A percentile compares a stretch with the other conserved stretches of the same genome.
These are phyloP conservation scores for Litsea cubeba DNA, from an alignment of 164 flowering plant species.

Conservation along the genomic window DNA sequence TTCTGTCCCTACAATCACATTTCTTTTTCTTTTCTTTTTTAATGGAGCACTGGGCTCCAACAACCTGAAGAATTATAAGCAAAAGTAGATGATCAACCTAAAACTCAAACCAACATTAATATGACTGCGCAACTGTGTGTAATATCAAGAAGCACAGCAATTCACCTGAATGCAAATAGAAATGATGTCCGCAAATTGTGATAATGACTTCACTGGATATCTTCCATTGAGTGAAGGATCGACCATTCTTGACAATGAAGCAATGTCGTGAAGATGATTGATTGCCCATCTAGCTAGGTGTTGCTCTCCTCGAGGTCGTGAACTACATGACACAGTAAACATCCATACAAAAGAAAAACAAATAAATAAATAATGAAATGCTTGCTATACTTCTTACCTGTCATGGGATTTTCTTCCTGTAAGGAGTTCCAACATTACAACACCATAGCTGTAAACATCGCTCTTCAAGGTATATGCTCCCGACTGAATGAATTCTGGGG, in stretches of 20 bases:
- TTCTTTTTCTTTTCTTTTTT: no score
- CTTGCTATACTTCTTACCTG: not conserved
- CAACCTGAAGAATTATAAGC: no score
- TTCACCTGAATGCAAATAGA: conserved; percentile 84
- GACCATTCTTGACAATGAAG: conserved; percentile 82
- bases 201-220: conserved; percentile 78
- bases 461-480: conserved; percentile 63
- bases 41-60: no score
- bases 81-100: no score
- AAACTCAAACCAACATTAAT: no score
- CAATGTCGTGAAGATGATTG: conserved; percentile 93
- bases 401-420: conserved; percentile 43
- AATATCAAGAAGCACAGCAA: not conserved
- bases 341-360: not conserved
- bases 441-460: conserved; percentile 83
- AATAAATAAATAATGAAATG: not conserved
- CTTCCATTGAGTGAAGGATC: conserved; percentile 77
- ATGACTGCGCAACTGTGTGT: no score
- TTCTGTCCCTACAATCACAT: no score
- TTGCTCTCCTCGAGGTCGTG: conserved; percentile 67
- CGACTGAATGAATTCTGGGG: conserved; percentile 57
- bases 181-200: conserved; percentile 85
- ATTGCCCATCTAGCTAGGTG: conserved; percentile 88
- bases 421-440: conserved; percentile 80
- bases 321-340: conserved; percentile 25